Conservation (phyloP, 257 asterid genomes). For the Eucommia ulmoides region DNA sequence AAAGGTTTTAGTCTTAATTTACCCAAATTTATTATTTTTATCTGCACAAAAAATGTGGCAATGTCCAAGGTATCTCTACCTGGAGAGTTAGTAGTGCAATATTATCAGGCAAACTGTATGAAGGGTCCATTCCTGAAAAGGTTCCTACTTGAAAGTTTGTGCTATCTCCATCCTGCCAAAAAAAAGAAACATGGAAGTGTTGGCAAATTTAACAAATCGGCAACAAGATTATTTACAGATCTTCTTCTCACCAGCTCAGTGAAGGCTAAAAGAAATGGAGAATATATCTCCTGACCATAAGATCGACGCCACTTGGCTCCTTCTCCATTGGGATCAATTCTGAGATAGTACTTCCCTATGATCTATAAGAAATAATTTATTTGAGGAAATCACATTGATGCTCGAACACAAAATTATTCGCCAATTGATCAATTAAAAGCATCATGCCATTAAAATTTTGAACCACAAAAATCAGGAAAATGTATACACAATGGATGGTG, state of each 20-base stretch:
- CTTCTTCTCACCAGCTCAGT: not conserved
- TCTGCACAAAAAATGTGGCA: not conserved
- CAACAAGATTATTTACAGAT: not conserved
- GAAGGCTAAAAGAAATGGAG: conserved; percentile 1
- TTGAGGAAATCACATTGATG: no score
- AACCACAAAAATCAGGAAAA: no score
- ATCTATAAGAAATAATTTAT: not conserved
- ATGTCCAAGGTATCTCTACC: not conserved
- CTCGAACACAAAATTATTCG: not conserved
- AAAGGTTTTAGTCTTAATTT: no score
- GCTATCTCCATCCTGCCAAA: not conserved
- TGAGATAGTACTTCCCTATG: not conserved
- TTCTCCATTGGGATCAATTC: not conserved
- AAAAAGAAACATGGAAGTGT: not conserved
- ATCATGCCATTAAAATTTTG: no score
- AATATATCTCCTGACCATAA: not conserved
- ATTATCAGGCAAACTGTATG: not conserved
- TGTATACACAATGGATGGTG: no score
- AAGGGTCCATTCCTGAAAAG: not conserved
- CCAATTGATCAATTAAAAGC: not conserved
- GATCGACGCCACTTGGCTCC: conserved; percentile 2
- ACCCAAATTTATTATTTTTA: no score
- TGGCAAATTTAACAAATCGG: not conserved
- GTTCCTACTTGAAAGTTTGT: not conserved
- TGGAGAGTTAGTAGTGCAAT: not conserved